Conservation (phyloP, 257 asterid genomes). For the Avicennia marina region DNA sequence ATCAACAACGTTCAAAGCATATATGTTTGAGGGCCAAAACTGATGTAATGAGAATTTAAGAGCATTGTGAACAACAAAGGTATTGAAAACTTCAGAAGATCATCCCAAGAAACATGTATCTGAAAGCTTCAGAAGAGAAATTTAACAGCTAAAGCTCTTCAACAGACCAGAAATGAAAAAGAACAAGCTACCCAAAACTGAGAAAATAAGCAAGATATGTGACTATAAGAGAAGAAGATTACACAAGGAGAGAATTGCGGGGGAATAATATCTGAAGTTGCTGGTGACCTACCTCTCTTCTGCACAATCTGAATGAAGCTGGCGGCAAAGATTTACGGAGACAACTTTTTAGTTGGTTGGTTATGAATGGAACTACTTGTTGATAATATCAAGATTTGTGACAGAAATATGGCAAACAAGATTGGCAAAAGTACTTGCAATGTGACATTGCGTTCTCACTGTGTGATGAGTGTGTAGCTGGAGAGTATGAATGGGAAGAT, state of each 20-base stretch:
- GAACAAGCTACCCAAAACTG: too few species aligned
- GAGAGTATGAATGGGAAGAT: slow-evolving; percentile 10
- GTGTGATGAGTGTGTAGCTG: slow-evolving; percentile 5
- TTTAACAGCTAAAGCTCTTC: neutral
- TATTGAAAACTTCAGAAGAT: neutral
- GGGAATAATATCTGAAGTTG: slow-evolving; percentile 25
- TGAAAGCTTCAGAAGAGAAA: neutral
- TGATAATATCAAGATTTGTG: slow-evolving; percentile 23
- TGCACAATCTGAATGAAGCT: slow-evolving; percentile 21
- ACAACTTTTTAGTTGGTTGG: slow-evolving; percentile 22
- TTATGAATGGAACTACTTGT: slow-evolving; percentile 30
- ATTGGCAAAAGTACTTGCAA: slow-evolving; percentile 12
- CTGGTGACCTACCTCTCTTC: slow-evolving; percentile 37
- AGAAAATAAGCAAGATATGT: neutral
- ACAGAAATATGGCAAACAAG: slow-evolving; percentile 22
- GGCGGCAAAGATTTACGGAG: slow-evolving; percentile 12
- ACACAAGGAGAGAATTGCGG: slow-evolving; percentile 18
- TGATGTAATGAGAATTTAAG: slow-evolving; percentile 13
- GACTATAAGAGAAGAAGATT: slow-evolving; percentile 15
- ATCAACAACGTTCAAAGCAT: neutral
- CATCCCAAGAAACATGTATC: slow-evolving; percentile 16
- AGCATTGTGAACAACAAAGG: neutral
- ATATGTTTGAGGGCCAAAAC: neutral
- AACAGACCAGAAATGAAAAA: too few species aligned
- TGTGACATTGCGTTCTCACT: neutral